Conservation (phyloP, 495 filamentous ascomycete genomes). For the Aspergillus ostianus region DNA sequence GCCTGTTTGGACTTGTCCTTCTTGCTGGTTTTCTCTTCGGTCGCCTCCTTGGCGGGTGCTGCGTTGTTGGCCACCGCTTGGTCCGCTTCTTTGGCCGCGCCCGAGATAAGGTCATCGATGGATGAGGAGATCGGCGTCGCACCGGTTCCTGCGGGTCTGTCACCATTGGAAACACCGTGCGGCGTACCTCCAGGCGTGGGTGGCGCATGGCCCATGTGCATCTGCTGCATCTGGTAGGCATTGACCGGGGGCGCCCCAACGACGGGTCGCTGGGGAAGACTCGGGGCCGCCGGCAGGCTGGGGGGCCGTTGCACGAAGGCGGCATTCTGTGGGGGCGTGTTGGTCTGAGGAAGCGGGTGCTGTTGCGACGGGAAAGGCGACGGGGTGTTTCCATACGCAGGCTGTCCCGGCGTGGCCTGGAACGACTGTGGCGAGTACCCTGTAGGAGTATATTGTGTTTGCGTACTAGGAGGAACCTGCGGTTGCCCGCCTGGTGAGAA, state of each 20-base stretch:
- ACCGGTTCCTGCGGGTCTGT: constrained; percentile 29
- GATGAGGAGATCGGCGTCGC: constrained; percentile 43
- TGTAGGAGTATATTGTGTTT: constrained; percentile 28
- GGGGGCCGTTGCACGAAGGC: constrained; percentile 45
- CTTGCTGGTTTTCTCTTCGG: constrained; percentile 56
- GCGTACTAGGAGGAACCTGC: constrained; percentile 31
- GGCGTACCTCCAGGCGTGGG: constrained; percentile 17
- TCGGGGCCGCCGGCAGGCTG: constrained; percentile 54
- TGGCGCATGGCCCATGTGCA: constrained; percentile 59
- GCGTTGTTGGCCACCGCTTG: constrained; percentile 24
- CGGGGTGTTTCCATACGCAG: constrained; percentile 31
- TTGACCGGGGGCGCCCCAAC: constrained; percentile 57
- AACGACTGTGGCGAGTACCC: constrained; percentile 48
- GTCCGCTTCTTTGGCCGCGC: constrained; percentile 35
- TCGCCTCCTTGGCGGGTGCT: constrained; percentile 25
- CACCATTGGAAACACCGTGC: constrained; percentile 39
- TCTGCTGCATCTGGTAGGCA: constrained; percentile 59
- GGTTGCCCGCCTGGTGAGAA: constrained; percentile 36
- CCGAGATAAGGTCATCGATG: constrained; percentile 61
- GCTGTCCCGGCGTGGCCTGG: constrained; percentile 24
- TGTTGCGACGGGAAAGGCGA: constrained; percentile 34
- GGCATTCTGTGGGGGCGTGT: constrained; percentile 39
- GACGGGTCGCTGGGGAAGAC: constrained; percentile 62
- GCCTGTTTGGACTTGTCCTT: constrained; percentile 66
- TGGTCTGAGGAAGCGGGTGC: constrained; percentile 38